Percentiles rank a stretch among this genome's conserved stretches.
Conservation (phyloP, 148 eudicot species). For the Suaeda aralocaspica region DNA sequence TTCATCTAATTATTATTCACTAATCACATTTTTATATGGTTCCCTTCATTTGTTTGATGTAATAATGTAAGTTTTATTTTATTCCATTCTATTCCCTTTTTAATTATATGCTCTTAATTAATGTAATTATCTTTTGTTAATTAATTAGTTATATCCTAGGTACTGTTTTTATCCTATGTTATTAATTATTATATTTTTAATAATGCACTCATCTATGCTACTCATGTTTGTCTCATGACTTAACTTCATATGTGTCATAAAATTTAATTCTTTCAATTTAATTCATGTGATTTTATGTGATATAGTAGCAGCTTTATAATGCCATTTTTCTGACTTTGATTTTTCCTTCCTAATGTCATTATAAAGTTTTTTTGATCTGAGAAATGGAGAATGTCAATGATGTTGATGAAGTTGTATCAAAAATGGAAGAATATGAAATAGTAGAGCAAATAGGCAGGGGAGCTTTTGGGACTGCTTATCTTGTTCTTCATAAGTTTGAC, state of each 20-base stretch:
- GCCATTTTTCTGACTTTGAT: no score
- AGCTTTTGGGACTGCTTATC: conserved; percentile 75
- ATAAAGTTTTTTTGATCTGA: no score
- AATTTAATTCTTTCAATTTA: no score
- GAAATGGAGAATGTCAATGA: conserved; percentile 35
- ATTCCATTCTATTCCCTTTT: not conserved
- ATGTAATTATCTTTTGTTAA: not conserved
- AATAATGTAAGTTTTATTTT: conserved; percentile 6
- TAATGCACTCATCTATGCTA: conserved; percentile 17
- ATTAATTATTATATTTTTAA: conserved; percentile 21
- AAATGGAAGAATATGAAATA: conserved; percentile 73
- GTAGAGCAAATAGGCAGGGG: conserved; percentile 89
- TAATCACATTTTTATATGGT: conserved; percentile 7
- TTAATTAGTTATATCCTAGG: no score
- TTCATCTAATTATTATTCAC: conserved; percentile 19
- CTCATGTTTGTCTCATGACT: conserved; percentile 39
- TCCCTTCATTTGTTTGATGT: conserved; percentile 15
- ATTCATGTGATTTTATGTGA: no score
- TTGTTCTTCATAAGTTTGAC: conserved; percentile 56
- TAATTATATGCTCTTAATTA: not conserved
- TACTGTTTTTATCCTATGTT: conserved; percentile 12
- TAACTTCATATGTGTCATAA: no score
- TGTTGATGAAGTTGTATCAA: conserved; percentile 39
- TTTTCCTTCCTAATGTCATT: no score
- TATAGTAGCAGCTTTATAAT: no score